phyloP scores from a whole-genome alignment of 768 basidiomycete genomes.

The Boletus coccyginus region DNA sequence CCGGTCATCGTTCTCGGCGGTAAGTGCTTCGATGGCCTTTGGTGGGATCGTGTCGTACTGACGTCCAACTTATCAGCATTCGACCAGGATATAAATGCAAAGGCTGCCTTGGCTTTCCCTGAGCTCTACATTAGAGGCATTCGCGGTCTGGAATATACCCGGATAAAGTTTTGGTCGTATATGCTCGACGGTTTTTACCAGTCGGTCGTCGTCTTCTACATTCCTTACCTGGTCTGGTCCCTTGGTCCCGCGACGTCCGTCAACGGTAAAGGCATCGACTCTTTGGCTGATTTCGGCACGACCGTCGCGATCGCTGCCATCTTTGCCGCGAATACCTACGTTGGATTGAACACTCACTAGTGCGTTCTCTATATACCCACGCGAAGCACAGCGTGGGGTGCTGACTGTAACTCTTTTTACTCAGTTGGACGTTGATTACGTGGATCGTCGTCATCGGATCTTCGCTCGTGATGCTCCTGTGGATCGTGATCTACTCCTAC shows the following conservation, averaged over 20 bases:
- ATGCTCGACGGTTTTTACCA: conserved; percentile 96
- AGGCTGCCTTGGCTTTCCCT: conserved; percentile 88
- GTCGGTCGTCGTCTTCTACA: conserved; percentile 80
- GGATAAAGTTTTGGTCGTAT: conserved; percentile 89
- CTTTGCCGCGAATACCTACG: conserved; percentile 83
- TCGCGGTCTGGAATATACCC: conserved; percentile 89
- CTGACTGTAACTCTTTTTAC: conserved; percentile 4
- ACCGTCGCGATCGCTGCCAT: conserved; percentile 88
- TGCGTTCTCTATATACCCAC: conserved; percentile 44
- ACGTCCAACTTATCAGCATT: conserved; percentile 49
- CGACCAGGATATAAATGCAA: conserved; percentile 92
- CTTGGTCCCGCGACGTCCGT: conserved; percentile 64
- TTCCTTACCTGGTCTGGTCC: conserved; percentile 77
- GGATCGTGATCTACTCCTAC: conserved; percentile 87
- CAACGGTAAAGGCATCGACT: conserved; percentile 78
- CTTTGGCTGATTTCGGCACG: conserved; percentile 86
- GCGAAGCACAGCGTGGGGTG: not conserved
- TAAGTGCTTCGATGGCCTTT: conserved; percentile 32
- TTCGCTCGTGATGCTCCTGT: conserved; percentile 76
- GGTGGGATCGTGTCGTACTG: not conserved
- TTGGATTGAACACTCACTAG: conserved; percentile 89
- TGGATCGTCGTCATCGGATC: conserved; percentile 82
- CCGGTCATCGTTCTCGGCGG: conserved; percentile 91
- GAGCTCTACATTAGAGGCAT: conserved; percentile 96
- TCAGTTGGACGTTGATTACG: conserved; percentile 80